Evolutionary conservation across 1,139 yeast genomes (phyloP).

Genomic region (Hansenula lynferdii): DNA sequence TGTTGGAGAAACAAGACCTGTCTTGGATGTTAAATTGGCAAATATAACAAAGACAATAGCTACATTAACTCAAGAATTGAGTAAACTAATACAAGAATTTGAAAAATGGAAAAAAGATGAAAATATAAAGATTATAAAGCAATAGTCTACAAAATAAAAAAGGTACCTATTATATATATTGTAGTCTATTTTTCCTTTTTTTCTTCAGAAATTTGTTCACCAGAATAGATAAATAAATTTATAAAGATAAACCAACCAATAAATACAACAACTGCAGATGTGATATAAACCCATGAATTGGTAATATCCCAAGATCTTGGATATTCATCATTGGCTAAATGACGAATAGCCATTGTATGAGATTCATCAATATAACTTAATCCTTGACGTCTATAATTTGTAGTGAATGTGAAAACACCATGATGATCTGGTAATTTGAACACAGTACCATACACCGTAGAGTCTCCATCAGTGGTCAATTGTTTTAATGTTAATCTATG

Average conservation of each 20-base stretch:
- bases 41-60: constrained; percentile 39
- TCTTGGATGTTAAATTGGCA: constrained; percentile 55
- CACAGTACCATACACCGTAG: constrained; percentile 43
- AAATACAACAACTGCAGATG: constrained; percentile 66
- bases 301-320: constrained; percentile 91
- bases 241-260: constrained; percentile 74
- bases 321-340: constrained; percentile 93
- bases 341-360: constrained; percentile 80
- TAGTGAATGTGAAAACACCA: constrained; percentile 87
- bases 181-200: constrained; percentile 20
- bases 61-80: constrained; percentile 41
- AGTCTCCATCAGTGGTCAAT: constrained; percentile 21
- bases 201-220: constrained; percentile 13
- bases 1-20: constrained; percentile 69
- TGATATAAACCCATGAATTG: constrained; percentile 87
- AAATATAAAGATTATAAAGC: constrained; percentile 1
- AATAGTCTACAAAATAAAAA: background rate
- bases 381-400: constrained; percentile 80
- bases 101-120: constrained; percentile 51
- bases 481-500: constrained; percentile 63
- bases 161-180: background rate
- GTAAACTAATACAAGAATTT: constrained; percentile 46
- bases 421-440: constrained; percentile 92
- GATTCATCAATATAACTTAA: constrained; percentile 60
- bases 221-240: constrained; percentile 42